Conservation (phyloP, 2,329 filamentous ascomycete genomes). For the Verticillium nubilum region DNA sequence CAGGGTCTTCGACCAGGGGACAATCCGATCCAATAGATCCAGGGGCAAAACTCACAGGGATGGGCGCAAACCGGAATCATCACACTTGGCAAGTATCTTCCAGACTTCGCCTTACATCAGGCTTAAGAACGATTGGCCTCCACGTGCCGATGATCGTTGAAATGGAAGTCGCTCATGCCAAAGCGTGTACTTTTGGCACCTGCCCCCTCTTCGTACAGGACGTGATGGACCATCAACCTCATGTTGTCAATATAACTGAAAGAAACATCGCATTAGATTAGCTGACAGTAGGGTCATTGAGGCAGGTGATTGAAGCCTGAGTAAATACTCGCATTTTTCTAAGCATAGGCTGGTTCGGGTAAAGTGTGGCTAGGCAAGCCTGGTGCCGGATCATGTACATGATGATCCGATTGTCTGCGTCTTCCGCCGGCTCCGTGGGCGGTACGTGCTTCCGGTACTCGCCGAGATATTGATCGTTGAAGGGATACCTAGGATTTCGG, state of each 20-base stretch:
- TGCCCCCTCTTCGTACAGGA: not conserved
- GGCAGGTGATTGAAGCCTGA: not conserved
- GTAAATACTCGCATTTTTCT: not conserved
- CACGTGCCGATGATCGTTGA: not conserved
- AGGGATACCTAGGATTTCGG: slow-evolving; percentile 10
- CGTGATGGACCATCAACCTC: not conserved
- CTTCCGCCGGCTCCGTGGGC: slow-evolving; percentile 19
- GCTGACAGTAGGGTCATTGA: not conserved
- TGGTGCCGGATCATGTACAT: slow-evolving; percentile 20
- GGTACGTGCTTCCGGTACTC: slow-evolving; percentile 19
- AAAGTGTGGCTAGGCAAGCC: slow-evolving; percentile 16
- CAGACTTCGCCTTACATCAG: not conserved
- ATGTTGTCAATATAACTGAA: not conserved
- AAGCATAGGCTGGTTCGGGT: slow-evolving; percentile 5
- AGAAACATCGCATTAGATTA: not conserved
- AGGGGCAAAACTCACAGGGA: too few relatives aligned
- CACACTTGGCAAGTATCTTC: not conserved
- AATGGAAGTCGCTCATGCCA: not conserved
- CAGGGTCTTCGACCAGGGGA: too few relatives aligned
- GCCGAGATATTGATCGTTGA: slow-evolving; percentile 16
- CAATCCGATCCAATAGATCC: too few relatives aligned
- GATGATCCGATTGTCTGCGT: slow-evolving; percentile 20
- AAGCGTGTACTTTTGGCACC: not conserved
- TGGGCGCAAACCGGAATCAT: not conserved
- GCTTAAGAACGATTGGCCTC: not conserved